Evolutionary conservation across 2,329 filamentous ascomycete species (phyloP).

Genomic region (Ploettnerulaceae sp.): DNA sequence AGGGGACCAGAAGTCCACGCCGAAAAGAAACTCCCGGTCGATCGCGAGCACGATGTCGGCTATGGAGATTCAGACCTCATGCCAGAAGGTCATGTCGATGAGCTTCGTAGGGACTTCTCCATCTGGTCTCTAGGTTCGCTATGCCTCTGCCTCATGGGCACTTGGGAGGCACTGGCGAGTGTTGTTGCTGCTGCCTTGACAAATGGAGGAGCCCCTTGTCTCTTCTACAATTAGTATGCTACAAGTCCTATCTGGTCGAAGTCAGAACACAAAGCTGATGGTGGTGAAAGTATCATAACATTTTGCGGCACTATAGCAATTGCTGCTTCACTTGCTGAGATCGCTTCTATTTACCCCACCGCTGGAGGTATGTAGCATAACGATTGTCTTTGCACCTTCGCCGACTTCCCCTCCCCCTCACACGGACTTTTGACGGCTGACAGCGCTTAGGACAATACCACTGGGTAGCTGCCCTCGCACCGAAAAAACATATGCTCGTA

Average conservation of each 20-base stretch:
- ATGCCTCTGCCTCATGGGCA: conserved; percentile 46
- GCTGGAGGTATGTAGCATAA: conserved; percentile 42
- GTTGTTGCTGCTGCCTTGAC: conserved; percentile 42
- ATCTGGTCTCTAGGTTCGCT: conserved; percentile 42
- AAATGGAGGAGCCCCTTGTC: conserved; percentile 42
- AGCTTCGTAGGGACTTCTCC: conserved; percentile 34
- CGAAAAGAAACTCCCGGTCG: neutral
- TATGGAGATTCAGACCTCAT: neutral
- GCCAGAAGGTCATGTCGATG: conserved; percentile 22
- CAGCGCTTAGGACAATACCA: conserved; percentile 49
- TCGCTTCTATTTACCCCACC: conserved; percentile 38
- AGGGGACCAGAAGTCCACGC: too few relatives aligned
- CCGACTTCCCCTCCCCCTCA: too few relatives aligned
- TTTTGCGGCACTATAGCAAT: conserved; percentile 39
- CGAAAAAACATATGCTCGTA: conserved; percentile 34
- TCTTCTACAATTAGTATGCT: conserved; percentile 41
- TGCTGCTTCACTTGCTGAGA: conserved; percentile 39
- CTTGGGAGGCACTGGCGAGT: conserved; percentile 46
- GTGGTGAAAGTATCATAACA: conserved; percentile 36
- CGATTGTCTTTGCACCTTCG: neutral
- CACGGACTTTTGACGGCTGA: too few relatives aligned
- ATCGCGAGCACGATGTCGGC: neutral
- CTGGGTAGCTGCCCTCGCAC: conserved; percentile 52
- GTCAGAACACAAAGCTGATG: neutral
- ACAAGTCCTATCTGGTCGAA: neutral